These are phyloP conservation scores for Saitozyma sp. DNA, from an alignment of 768 basidiomycete genomes.

Conservation along the genomic window DNA sequence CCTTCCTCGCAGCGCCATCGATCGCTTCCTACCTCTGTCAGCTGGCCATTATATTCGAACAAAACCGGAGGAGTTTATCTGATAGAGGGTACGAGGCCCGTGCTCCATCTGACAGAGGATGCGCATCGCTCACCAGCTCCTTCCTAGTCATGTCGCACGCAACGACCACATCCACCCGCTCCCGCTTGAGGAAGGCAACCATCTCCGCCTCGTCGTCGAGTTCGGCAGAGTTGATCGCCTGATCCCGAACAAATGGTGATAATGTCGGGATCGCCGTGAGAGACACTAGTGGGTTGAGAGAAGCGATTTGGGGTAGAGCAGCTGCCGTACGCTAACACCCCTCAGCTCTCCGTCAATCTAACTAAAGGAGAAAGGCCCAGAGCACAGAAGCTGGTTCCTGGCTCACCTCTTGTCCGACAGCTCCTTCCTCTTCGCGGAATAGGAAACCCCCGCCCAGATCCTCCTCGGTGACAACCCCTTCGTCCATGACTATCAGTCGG, in stretches of 20 bases:
- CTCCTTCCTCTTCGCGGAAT: slow-evolving; percentile 79
- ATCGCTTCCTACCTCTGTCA: slow-evolving; percentile 62
- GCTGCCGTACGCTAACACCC: slow-evolving; percentile 72
- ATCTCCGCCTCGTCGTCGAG: slow-evolving; percentile 31
- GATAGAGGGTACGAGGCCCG: not conserved
- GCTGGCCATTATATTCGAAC: slow-evolving; percentile 2
- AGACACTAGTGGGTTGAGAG: slow-evolving; percentile 85
- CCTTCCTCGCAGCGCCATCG: slow-evolving; percentile 74
- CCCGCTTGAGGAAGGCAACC: slow-evolving; percentile 38
- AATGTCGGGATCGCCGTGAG: slow-evolving; percentile 69
- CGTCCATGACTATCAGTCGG: slow-evolving; percentile 79
- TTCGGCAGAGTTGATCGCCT: slow-evolving; percentile 18
- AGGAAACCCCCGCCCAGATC: slow-evolving; percentile 93
- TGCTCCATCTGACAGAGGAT: too few species aligned
- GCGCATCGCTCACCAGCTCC: slow-evolving; percentile 63
- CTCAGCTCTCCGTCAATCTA: not conserved
- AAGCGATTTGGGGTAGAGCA: slow-evolving; percentile 79
- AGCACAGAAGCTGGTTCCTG: not conserved
- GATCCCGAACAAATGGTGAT: slow-evolving; percentile 59
- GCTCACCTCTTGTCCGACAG: slow-evolving; percentile 76
- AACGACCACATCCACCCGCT: slow-evolving; percentile 71
- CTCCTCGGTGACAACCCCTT: slow-evolving; percentile 69
- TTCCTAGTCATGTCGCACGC: slow-evolving; percentile 75
- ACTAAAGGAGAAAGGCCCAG: not conserved
- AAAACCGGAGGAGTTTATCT: not conserved